Base-by-base conservation (phyloP, 805 yeast genomes). In the Metschnikowia shivogae region DNA sequence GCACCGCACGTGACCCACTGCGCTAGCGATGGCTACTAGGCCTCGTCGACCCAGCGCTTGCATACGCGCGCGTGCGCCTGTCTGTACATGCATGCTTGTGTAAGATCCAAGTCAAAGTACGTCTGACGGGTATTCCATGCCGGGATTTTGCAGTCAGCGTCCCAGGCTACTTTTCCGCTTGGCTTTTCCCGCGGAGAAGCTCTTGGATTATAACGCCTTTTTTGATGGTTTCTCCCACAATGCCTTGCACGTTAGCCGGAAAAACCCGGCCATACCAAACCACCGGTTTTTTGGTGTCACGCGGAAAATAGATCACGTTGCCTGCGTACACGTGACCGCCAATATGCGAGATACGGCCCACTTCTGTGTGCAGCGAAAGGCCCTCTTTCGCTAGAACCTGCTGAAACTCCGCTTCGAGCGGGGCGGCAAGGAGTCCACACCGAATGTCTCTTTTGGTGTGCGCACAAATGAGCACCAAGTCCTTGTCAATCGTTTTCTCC, bases 241-340 rank as follows among this genome's bases (percentile, higher is more conserved):
- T 72, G 0, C 85, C 84, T 54, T 81, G 85, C n/a, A 87, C 82
- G 36, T 77, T 73, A 5, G 70, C 66, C 0, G 92, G 89, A 39
- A 68, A 64, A 2, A 87, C 89, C 42, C 87, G 68, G 0, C 95
- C 93, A 59, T 86, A 87, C 95, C 95, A 87, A 2, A 82, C 62
- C 7, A 41, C 50, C 4, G 47, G 38, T 1, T 79, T 76, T 9
- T 60, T 61, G 39, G 70, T 69, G 24, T 44, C 48, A 4, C 63
- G 62, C 12, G 60, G 60, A 50, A 81, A 80, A 41, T 77, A 74
- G 2, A 86, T 65, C 11, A 88, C 79, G 56, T 88, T 88, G 0
- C 95, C 96, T 1, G 96, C 96, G 62, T 79, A 88, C 2, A 75
- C 86, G 60, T 88, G 96, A 0, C 96, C 96, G 1, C 96, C 95